Evolutionary conservation across 495 filamentous ascomycete genomes (phyloP).

Genomic region (Daldinia caldariorum): DNA sequence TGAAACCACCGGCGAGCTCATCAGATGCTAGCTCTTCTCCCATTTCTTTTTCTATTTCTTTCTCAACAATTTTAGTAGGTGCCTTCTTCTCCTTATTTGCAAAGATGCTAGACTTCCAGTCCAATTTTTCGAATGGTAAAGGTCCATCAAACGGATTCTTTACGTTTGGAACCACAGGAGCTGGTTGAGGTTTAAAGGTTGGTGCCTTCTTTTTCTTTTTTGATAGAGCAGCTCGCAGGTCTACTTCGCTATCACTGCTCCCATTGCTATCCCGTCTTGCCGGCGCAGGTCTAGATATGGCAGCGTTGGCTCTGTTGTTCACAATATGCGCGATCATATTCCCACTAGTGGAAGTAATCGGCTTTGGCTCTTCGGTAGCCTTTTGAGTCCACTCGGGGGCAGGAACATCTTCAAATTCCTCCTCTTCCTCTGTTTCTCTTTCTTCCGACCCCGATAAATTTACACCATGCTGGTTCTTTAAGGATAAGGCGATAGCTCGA

Average conservation of each 20-base stretch:
- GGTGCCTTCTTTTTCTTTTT: constrained; percentile 52
- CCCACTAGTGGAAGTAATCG: constrained; percentile 62
- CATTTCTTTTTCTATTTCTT: constrained; percentile 36
- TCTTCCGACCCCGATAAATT: constrained; percentile 24
- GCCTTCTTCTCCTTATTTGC: constrained; percentile 57
- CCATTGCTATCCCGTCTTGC: constrained; percentile 54
- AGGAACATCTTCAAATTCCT: constrained; percentile 58
- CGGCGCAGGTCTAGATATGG: constrained; percentile 56
- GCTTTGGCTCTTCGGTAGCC: constrained; percentile 62
- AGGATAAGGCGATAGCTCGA: constrained; percentile 84
- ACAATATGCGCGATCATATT: constrained; percentile 69
- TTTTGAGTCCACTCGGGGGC: constrained; percentile 65
- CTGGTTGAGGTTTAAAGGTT: constrained; percentile 31
- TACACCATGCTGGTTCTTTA: constrained; percentile 60
- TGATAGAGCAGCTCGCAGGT: constrained; percentile 68
- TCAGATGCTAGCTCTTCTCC: constrained; percentile 45
- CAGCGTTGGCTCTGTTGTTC: constrained; percentile 68
- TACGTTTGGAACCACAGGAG: constrained; percentile 49
- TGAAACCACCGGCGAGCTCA: constrained; percentile 75
- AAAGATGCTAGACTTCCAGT: constrained; percentile 70
- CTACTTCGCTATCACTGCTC: constrained; percentile 70
- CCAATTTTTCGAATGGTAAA: constrained; percentile 87
- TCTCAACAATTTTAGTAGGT: constrained; percentile 35
- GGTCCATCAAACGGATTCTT: constrained; percentile 76
- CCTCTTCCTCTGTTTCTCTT: constrained; percentile 52